Evolutionary conservation across 805 yeast species (phyloP).

Genomic region (Cyberlindnera meyerae): DNA sequence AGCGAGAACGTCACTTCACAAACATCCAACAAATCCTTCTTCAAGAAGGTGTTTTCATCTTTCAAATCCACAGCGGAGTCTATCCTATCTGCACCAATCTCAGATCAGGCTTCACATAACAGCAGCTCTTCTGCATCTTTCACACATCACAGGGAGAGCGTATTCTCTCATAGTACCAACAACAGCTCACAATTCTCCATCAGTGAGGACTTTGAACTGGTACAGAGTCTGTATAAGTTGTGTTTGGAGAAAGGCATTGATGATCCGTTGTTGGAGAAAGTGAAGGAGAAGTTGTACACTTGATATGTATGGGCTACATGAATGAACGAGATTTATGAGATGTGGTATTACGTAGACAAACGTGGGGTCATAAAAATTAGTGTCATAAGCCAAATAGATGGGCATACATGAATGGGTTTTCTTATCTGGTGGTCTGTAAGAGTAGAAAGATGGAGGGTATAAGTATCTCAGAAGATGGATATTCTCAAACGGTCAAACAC

Average conservation of each 20-base stretch:
- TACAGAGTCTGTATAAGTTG: constrained; percentile 19
- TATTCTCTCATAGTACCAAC: constrained; percentile 11
- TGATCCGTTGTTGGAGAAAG: constrained; percentile 20
- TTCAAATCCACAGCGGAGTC: constrained; percentile 15
- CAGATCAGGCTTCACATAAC: neutral
- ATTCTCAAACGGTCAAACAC: constrained; percentile 74
- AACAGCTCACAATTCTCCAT: constrained; percentile 16
- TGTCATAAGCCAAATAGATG: neutral
- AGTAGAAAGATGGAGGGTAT: neutral
- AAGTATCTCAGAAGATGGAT: constrained; percentile 21
- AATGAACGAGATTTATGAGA: neutral
- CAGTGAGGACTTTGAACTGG: constrained; percentile 18
- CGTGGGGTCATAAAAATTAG: too few species aligned
- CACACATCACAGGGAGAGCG: constrained; percentile 2
- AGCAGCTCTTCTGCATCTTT: neutral
- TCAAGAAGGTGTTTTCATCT: constrained; percentile 12
- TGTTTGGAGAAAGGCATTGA: constrained; percentile 19
- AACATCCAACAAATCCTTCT: constrained; percentile 11
- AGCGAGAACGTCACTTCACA: neutral
- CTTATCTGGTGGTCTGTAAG: too few species aligned
- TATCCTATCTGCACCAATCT: constrained; percentile 9
- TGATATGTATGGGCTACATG: neutral
- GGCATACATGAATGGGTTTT: too few species aligned
- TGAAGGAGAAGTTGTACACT: constrained; percentile 14
- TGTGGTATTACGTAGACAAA: neutral